Base-by-base conservation (phyloP, 1,284 basidiomycete genomes). In the Wolfiporia cocos region DNA sequence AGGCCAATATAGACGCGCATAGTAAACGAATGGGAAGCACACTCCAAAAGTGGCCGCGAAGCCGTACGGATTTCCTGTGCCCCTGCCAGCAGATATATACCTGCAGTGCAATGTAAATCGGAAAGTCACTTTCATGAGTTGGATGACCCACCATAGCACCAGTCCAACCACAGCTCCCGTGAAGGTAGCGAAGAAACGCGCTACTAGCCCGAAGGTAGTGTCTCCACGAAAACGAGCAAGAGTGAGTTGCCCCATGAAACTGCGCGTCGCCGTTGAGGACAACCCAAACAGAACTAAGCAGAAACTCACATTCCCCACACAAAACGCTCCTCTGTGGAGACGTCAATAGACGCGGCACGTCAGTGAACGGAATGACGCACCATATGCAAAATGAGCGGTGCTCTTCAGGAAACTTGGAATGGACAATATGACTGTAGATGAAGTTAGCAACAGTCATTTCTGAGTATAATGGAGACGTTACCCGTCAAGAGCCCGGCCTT, bases 401-500 rank as follows among this genome's bases (percentile, higher is more conserved):
- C 60, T 64, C 49, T 67, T 67, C n/a, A 86, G 41, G 43, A 82
- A 72, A 17, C 62, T 73, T 0, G 83, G 83, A n/a, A 87, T 53
- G 48, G 70, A 69, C 32, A 87, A 61, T 4, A 81, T 48, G 5
- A 81, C 81, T 80, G 42, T 15, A 24, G 20, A 17, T 22, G 35
- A 36, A 28, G 21, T 22, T 5, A 15, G 28, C 18, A 5, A 12
- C 9, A 37, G 41, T 7, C 3, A 31, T 10, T 4, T 33, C 19
- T 39, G 28, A n/a, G 41, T 22, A 15, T 29, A 33, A 11, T 18
- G 46, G 31, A 33, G 32, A 19, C 62, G 46, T 34, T 51, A 71
- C 78, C 69, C 30, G 83, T 79, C 37, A 93, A 57, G 7, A 83
- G 49, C 0, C 78, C 88, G 1, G 85, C 89, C 62, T 95, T 95